Base-by-base conservation (phyloP, 1,284 basidiomycete species). In the Mycocalia duriaeana region DNA sequence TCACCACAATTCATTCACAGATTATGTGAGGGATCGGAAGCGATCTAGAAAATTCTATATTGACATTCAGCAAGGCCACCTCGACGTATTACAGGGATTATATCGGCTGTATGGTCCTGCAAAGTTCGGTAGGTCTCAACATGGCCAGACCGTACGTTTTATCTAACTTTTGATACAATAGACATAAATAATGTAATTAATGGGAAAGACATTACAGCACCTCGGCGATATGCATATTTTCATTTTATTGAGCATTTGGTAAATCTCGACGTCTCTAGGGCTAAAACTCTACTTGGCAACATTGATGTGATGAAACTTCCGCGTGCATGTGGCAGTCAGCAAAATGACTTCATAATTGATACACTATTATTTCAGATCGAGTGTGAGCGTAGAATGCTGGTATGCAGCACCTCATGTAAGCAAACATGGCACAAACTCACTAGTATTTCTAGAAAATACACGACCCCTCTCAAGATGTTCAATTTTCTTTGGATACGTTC, bases 1-100 rank as follows among this genome's bases (percentile, higher is more conserved):
- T 16, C 18, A 23, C 16, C 46, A 47, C 24, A 38, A 36, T 11
- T 47, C 46, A 14, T 36, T 47, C 18, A n/a, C 24, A 13, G 46
- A 47, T 22, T 47, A 42, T 28, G 16, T 47, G 16, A 42, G n/a
- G 25, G 40, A 47, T 22, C 18, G 16, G 9, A 23, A 6, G 13
- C 46, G 40, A 11, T 47, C 46, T 35, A 25, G 45, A 11, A 4
- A 34, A 13, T 34, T 16, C 4, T 34, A 13, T 34, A 34, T 34
- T 13, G 28, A 34, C 16, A 34, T 16, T 34, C 28, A 13, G 13
- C 28, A 34, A 16, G 28, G 11, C 11, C 28, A 34, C 16, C 28
- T 11, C 28, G 16, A 34, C 3, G 2, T 34, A 16, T 16, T 34
- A 16, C 28, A 34, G 11, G 16, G 16, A 34, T 16, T 34, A 34